A percentile compares a stretch with the other conserved stretches of the same genome.
Conservation (phyloP, 371 early-diverging fungal genomes). For the Fennellomyces sp. region DNA sequence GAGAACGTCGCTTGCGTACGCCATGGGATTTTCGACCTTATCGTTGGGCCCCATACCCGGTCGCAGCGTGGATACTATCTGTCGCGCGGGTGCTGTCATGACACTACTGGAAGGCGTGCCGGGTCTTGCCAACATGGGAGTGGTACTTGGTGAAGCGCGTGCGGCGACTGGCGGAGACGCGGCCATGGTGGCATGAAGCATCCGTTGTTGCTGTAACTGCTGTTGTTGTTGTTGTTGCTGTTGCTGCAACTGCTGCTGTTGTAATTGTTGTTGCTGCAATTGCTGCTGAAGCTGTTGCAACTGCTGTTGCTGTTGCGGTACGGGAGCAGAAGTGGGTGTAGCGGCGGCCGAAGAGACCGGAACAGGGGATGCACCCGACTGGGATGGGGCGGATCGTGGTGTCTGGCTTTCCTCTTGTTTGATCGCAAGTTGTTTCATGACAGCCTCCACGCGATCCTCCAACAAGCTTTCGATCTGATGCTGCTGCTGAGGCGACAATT, state of each 20-base stretch:
- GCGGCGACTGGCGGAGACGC: neutral
- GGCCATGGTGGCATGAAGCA: neutral
- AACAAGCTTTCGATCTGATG: conserved; percentile 25
- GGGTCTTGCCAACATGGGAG: neutral
- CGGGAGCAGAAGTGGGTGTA: neutral
- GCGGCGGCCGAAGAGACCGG: too few species aligned
- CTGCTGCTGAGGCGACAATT: conserved; percentile 20
- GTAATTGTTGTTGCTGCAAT: neutral
- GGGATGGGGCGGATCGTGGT: conserved; percentile 10
- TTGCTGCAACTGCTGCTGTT: neutral
- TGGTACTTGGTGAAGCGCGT: neutral
- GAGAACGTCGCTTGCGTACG: conserved; percentile 37
- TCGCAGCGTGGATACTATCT: neutral
- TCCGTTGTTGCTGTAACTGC: neutral
- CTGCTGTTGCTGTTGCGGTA: conserved; percentile 7
- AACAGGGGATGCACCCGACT: too few species aligned
- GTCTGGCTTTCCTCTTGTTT: conserved; percentile 3
- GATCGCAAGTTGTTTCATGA: neutral
- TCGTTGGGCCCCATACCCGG: conserved; percentile 42
- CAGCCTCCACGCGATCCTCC: conserved; percentile 16
- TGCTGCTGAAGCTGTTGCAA: conserved; percentile 9
- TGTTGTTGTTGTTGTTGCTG: conserved; percentile 1
- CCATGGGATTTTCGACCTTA: conserved; percentile 30
- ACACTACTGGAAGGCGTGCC: conserved; percentile 1
- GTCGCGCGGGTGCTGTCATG: conserved; percentile 1